A percentile compares a stretch with the other conserved stretches of the same genome.
These are phyloP conservation scores for Aureobasidium melanogenum DNA, from an alignment of 2,329 filamentous ascomycete species.

Conservation along the genomic window DNA sequence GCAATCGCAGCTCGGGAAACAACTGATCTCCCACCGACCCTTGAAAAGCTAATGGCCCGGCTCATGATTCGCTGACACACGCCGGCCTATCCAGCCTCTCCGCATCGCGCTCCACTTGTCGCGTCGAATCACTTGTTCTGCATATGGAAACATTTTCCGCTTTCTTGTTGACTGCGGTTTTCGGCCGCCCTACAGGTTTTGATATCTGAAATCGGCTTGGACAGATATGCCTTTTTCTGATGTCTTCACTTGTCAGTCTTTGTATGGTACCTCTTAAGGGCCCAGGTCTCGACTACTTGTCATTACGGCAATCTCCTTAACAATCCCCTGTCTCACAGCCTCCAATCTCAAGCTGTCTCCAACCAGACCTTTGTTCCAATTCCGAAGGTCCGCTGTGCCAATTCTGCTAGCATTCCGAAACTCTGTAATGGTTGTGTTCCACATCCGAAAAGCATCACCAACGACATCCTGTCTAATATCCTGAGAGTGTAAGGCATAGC, in stretches of 20 bases:
- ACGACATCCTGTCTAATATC: too few species aligned
- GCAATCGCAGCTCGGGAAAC: neutral
- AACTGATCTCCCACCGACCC: neutral
- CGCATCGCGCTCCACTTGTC: too few species aligned
- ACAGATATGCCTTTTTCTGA: too few species aligned
- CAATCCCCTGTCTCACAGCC: neutral
- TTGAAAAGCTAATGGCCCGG: neutral
- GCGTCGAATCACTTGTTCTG: too few species aligned
- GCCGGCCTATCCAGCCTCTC: too few species aligned
- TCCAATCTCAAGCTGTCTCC: neutral
- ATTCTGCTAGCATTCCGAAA: neutral
- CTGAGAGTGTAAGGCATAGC: too few species aligned
- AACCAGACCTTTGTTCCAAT: neutral
- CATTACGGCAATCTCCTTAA: neutral
- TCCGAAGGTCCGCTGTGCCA: too few species aligned
- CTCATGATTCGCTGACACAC: neutral
- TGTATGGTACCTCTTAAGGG: too few species aligned
- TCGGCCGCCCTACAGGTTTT: neutral
- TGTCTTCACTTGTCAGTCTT: too few species aligned
- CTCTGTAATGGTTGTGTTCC: neutral
- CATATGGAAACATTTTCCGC: too few species aligned
- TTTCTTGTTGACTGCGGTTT: neutral
- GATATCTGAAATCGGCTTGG: neutral
- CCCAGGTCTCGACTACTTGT: too few species aligned
- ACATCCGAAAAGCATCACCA: too few species aligned